phyloP scores from a whole-genome alignment of 371 early-diverging fungal species.

The Mucor ambiguus region DNA sequence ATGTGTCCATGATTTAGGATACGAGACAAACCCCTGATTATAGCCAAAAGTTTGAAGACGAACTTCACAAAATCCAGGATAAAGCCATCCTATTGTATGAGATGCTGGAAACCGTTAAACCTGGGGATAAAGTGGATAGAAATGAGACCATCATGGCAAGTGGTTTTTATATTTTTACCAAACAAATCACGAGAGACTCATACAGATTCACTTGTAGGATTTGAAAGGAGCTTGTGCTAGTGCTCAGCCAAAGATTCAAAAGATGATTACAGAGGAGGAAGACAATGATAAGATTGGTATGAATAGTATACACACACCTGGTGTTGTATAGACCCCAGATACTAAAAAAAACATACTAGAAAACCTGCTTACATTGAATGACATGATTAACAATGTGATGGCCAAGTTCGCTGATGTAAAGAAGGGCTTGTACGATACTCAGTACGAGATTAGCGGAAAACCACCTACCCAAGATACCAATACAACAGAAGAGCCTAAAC shows the following conservation, averaged over 20 bases:
- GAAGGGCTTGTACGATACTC: conserved; percentile 57
- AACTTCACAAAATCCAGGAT: conserved; percentile 81
- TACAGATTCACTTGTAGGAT: conserved; percentile 49
- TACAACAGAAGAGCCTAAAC: conserved; percentile 28
- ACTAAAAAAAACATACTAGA: conserved; percentile 33
- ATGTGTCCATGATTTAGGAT: conserved; percentile 55
- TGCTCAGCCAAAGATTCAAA: conserved; percentile 79
- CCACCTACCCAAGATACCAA: conserved; percentile 28
- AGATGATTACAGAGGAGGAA: conserved; percentile 60
- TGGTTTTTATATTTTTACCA: not conserved
- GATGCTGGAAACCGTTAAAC: conserved; percentile 69
- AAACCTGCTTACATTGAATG: conserved; percentile 78
- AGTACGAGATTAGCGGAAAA: conserved; percentile 48
- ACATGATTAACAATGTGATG: conserved; percentile 83
- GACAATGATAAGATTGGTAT: conserved; percentile 41
- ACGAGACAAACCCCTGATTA: conserved; percentile 82
- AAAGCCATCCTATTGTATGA: conserved; percentile 78
- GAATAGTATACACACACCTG: not conserved
- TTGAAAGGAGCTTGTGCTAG: conserved; percentile 54
- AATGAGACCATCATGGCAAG: conserved; percentile 56
- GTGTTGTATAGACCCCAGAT: not conserved
- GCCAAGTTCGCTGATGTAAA: conserved; percentile 72
- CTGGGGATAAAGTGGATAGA: conserved; percentile 66
- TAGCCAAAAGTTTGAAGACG: conserved; percentile 80
- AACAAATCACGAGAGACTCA: conserved; percentile 32